These are phyloP conservation scores for Achlya hypogyna DNA, from an alignment of 352 stramenopile genomes.

Conservation along the genomic window DNA sequence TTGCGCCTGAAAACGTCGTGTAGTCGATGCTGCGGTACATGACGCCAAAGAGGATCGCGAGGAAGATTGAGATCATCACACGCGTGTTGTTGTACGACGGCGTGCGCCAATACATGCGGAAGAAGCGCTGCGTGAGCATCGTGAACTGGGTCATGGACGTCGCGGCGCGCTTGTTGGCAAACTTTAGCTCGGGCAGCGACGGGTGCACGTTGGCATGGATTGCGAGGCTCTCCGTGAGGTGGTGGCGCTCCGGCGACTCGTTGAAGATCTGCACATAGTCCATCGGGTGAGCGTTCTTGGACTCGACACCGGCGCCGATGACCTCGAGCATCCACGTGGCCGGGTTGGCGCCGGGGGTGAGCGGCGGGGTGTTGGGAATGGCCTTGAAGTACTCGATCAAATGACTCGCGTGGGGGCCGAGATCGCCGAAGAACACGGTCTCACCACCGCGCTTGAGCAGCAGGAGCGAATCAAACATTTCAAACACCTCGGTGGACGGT, in stretches of 20 bases:
- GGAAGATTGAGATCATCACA: constrained; percentile 35
- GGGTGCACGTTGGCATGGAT: constrained; percentile 23
- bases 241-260: constrained; percentile 26
- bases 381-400: constrained; percentile 47
- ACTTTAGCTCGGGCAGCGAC: constrained; percentile 30
- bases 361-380: constrained; percentile 29
- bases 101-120: constrained; percentile 77
- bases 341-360: constrained; percentile 52
- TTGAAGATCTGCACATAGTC: constrained; percentile 38
- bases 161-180: constrained; percentile 30
- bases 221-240: constrained; percentile 34
- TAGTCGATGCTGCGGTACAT: constrained; percentile 84
- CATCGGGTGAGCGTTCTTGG: constrained; percentile 13
- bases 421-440: constrained; percentile 45
- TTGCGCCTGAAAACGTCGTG: constrained; percentile 54
- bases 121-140: constrained; percentile 46
- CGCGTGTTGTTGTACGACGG: constrained; percentile 78
- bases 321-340: constrained; percentile 68
- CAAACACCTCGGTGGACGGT: constrained; percentile 79
- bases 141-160: constrained; percentile 27
- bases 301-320: constrained; percentile 35
- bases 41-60: constrained; percentile 47
- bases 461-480: too few relatives aligned
- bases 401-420: constrained; percentile 33
- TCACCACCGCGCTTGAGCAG: constrained; percentile 42